Percentiles rank a stretch among this genome's conserved stretches.
phyloP scores from a whole-genome alignment of 2,329 filamentous ascomycete species.

The Aciculosporium take region DNA sequence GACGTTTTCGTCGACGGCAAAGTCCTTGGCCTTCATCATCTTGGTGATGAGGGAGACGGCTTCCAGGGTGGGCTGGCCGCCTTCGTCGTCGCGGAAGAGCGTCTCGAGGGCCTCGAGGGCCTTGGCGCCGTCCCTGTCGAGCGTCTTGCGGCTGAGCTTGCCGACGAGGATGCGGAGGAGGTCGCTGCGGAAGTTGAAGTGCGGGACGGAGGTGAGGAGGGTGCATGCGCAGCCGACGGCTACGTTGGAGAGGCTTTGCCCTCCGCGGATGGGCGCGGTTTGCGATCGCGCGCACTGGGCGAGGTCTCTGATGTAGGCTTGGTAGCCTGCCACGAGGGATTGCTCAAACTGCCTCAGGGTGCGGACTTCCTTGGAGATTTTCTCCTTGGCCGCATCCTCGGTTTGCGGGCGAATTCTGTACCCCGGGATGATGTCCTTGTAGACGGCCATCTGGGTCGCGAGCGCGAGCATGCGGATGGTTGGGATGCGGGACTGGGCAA shows the following conservation, averaged over 20 bases:
- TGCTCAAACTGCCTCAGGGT: conserved; percentile 76
- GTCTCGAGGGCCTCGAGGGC: conserved; percentile 67
- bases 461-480: conserved; percentile 77
- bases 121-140: conserved; percentile 63
- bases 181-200: conserved; percentile 93
- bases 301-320: conserved; percentile 67
- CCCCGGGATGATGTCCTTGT: conserved; percentile 91
- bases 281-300: conserved; percentile 49
- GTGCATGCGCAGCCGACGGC: conserved; percentile 78
- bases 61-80: conserved; percentile 77
- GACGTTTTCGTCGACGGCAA: conserved; percentile 68
- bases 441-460: conserved; percentile 76
- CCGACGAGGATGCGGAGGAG: conserved; percentile 75
- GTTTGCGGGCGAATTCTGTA: conserved; percentile 78
- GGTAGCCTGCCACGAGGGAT: conserved; percentile 71
- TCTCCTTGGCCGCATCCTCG: conserved; percentile 61
- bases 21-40: conserved; percentile 88
- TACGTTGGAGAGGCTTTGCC: conserved; percentile 48
- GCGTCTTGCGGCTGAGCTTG: conserved; percentile 59
- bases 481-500: conserved; percentile 53
- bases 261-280: conserved; percentile 22
- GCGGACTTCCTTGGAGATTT: conserved; percentile 84
- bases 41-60: conserved; percentile 73
- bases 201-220: conserved; percentile 67
- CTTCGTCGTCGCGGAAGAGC: conserved; percentile 75